These are phyloP conservation scores for Aquilaria malaccensis DNA, from an alignment of 345 rosid species.

Conservation along the genomic window DNA sequence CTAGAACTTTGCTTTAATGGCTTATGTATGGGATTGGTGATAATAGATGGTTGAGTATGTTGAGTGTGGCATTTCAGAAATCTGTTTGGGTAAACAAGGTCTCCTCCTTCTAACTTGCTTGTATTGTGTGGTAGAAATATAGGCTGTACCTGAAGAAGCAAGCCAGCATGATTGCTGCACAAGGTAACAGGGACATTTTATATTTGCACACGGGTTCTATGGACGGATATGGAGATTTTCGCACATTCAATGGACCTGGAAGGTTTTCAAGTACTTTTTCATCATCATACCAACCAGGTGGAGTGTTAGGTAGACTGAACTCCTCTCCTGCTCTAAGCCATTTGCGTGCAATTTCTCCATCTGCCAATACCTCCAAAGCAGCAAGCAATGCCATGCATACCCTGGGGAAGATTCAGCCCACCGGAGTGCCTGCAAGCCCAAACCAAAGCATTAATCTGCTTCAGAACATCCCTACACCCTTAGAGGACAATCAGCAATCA, in stretches of 20 bases:
- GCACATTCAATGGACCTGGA: conserved; percentile 38
- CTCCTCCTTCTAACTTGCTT: conserved; percentile 2
- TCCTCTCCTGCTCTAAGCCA: conserved; percentile 37
- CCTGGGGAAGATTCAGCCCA: conserved; percentile 41
- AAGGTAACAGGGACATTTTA: conserved; percentile 49
- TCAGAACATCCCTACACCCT: conserved; percentile 35
- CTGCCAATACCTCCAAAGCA: conserved; percentile 41
- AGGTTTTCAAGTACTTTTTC: conserved; percentile 40
- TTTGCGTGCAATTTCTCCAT: conserved; percentile 43
- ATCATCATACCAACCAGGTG: conserved; percentile 42
- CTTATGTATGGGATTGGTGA: no score
- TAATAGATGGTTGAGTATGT: no score
- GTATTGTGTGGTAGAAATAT: conserved; percentile 52
- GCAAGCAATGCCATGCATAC: conserved; percentile 29
- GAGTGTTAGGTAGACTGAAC: conserved; percentile 49
- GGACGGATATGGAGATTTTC: conserved; percentile 53
- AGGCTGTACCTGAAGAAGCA: conserved; percentile 80
- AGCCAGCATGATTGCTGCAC: conserved; percentile 45
- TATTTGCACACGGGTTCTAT: conserved; percentile 43
- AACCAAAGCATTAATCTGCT: conserved; percentile 32
- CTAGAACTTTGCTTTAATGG: no score
- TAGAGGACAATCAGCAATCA: conserved; percentile 39
- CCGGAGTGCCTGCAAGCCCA: conserved; percentile 31
- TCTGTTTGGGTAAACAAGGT: not conserved
- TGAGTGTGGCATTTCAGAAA: no score